Percentiles rank a stretch among this genome's conserved stretches.
These are phyloP conservation scores for Eucalyptus pauciflora DNA, from an alignment of 345 rosid species.

Conservation along the genomic window DNA sequence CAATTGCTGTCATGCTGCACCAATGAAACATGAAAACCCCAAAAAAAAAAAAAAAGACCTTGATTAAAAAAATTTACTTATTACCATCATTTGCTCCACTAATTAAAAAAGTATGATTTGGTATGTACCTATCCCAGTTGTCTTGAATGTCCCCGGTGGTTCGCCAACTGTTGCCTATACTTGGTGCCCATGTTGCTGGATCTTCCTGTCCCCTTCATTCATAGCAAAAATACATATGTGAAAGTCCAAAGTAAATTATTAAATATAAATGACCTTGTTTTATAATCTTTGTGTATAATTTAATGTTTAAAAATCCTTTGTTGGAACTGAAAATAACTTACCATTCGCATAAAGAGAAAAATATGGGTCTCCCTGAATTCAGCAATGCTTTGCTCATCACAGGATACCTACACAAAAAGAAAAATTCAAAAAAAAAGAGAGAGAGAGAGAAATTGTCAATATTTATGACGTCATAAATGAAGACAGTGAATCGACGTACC, in stretches of 20 bases:
- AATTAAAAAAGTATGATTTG: not conserved
- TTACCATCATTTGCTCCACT: not conserved
- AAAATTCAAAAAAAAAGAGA: not conserved
- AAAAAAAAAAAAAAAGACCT: not conserved
- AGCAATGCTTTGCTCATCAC: constrained; percentile 43
- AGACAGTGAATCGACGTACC: not conserved
- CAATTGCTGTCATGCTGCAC: constrained; percentile 36
- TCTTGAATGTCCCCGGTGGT: constrained; percentile 45
- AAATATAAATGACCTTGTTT: not conserved
- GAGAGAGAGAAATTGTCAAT: not conserved
- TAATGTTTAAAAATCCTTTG: not conserved
- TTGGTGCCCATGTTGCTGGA: constrained; percentile 56
- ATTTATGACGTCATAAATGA: not conserved
- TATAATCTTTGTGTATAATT: not conserved
- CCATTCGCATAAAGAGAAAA: constrained; percentile 61
- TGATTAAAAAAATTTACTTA: not conserved
- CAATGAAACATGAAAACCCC: not conserved
- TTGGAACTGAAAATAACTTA: not conserved
- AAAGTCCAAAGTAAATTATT: not conserved
- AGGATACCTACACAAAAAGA: constrained; percentile 17
- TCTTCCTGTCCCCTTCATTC: constrained; percentile 43
- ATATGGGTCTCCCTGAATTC: constrained; percentile 37
- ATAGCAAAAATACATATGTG: not conserved
- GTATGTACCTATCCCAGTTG: constrained; percentile 29
- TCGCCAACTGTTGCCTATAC: constrained; percentile 59